Conservation (phyloP, 106 monocot genomes). For the Narthecium ossifragum region DNA sequence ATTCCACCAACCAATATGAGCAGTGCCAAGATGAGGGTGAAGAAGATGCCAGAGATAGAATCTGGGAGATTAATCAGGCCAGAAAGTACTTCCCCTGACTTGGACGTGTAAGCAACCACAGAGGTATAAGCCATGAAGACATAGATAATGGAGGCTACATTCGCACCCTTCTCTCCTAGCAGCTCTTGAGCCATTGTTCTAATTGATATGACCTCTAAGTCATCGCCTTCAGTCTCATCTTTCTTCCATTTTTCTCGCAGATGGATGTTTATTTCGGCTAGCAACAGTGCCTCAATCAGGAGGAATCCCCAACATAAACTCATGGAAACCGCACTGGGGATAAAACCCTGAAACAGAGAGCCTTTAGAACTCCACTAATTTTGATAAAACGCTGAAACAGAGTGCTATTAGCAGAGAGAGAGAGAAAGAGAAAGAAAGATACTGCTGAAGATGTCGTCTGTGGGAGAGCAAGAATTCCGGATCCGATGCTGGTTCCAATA, state of each 20-base stretch:
- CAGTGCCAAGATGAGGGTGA: slow-evolving; percentile 32
- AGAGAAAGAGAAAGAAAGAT: not conserved
- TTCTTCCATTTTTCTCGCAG: slow-evolving; percentile 26
- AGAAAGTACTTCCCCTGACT: slow-evolving; percentile 54
- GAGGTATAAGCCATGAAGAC: slow-evolving; percentile 52
- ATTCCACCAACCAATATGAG: slow-evolving; percentile 44
- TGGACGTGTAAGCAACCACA: slow-evolving; percentile 44
- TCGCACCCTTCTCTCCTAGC: slow-evolving; percentile 47
- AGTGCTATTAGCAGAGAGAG: not conserved
- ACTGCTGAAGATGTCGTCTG: slow-evolving; percentile 43
- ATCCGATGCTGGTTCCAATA: slow-evolving; percentile 64
- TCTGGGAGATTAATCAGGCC: slow-evolving; percentile 27
- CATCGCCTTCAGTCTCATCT: slow-evolving; percentile 1
- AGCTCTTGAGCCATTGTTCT: slow-evolving; percentile 65
- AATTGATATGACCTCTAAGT: slow-evolving; percentile 36
- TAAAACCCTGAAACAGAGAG: slow-evolving; percentile 35
- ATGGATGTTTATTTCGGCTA: slow-evolving; percentile 48
- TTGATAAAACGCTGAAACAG: not conserved
- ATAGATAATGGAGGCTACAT: slow-evolving; percentile 37
- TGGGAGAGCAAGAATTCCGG: slow-evolving; percentile 61
- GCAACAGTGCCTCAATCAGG: slow-evolving; percentile 45
- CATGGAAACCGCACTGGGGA: slow-evolving; percentile 43
- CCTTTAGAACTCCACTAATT: no score
- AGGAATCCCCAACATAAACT: slow-evolving; percentile 45
- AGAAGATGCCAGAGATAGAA: slow-evolving; percentile 25